Evolutionary conservation across 202 grass and related monocot genomes (phyloP), one percentile per base, ranked within the genome.

Genomic region (Cymbopogon flexuosus): DNA sequence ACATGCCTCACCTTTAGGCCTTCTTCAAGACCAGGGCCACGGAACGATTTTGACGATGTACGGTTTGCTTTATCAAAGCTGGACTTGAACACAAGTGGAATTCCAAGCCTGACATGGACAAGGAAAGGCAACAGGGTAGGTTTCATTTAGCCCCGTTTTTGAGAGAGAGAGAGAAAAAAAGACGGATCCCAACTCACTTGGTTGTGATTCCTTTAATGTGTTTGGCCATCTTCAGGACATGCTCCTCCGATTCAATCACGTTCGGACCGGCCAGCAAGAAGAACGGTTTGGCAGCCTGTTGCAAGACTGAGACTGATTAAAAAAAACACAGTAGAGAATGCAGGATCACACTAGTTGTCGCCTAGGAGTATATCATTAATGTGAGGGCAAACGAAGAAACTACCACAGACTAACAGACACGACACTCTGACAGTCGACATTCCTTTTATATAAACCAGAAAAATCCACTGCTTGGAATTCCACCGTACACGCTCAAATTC

Each of bases 21-120:
- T 89, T 97, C 88, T 86, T 97, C 94, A 76, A 97, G 62, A 13
- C 92, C 92, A 49, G 94, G 94, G 14, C 94, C 92, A 80, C 94
- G 94, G 64, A 94, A 97, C 27, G 95, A 97, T 65, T 94, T 94
- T 15, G 86, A 93, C 15, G 91, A 97, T 69, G 94, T 97, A 47
- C 91, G 91, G 40, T 97, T 97, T 59, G 94, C 94, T 86, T 97
- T 97, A 60, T 97, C 94, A 79, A 97, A 97, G 78, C 94, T 97
- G 29, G 85, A 93, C 79, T 97, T 97, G 81, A 97, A 97, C 66
- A 97, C 91, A 52, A 92, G 85, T 29, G 87, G 91, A 64, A 97
- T 67, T 18, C 94, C 89, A 62, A 97, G 81, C 79, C 94, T 97
- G 79, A 19, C 22, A 60, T 52, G 67, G 60, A 37, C 24, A 65